Evolutionary conservation across 2,329 filamentous ascomycete species (phyloP), one percentile per base, ranked within the genome.

Genomic region (Aureobasidium sp.): DNA sequence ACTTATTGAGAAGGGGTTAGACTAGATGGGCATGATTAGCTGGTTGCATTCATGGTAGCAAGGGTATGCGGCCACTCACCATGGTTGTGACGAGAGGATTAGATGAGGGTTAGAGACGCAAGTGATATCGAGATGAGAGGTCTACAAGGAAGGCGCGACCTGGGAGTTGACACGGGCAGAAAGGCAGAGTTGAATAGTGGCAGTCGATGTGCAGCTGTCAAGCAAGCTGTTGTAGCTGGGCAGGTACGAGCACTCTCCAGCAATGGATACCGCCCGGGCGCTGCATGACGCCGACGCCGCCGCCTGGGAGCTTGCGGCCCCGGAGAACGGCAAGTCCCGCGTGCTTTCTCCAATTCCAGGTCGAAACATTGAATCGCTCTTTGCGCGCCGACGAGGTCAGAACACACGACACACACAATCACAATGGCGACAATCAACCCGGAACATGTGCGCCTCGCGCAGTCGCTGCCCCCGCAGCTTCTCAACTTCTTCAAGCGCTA

Each of bases 1-100:
- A 96, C 91, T 96, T 86, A 96, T 96, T 75, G 90, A 88, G 84
- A 96, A 96, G 68, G 91, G 92, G 67, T 89, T 94, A 73, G 86
- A 86, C 91, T 96, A 73, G 35, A 60, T 38, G 47, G 17, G 35
- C 3, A 13, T 27, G 29, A 17, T 58, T 49, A 58, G 55, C 27
- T 49, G 35, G 19, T 21, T 29, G 43, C n/a, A 58, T 40, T 40
- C 31, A 19, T 19, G 43, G 11, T 40, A 40, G 9, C 17, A 11
- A 33, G 11, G 31, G 42, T 38, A 38, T 38, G 55, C 13, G 21
- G 13, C 21, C 9, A 61, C 38, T 71, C 67, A 76, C 74, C 74
- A 76, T 76, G 55, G n/a, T 31, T 61, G 59, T 61, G 59, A 45
- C 8, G 59, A 42, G 38, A 38, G 35, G 42, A 42, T 45, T 37